These are phyloP conservation scores for Botrytis hyacinthi DNA, from an alignment of 2,329 filamentous ascomycete genomes.

Conservation along the genomic window DNA sequence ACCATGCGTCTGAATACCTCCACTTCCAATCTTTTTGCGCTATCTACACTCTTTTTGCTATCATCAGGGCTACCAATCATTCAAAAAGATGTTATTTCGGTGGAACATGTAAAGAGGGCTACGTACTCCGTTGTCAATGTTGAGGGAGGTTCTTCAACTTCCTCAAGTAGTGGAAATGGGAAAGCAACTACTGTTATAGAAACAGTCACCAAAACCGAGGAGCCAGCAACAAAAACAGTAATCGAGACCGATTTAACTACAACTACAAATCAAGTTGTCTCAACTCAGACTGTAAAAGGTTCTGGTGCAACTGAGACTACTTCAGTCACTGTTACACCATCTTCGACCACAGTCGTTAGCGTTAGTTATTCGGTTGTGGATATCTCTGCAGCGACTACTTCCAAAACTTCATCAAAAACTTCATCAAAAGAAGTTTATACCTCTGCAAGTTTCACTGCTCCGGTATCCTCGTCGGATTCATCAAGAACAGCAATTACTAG, in stretches of 20 bases:
- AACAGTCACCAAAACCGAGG: conserved; percentile 32
- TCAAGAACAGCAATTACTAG: neutral
- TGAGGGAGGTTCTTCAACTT: conserved; percentile 36
- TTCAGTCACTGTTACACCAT: conserved; percentile 32
- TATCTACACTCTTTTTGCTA: conserved; percentile 33
- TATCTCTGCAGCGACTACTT: conserved; percentile 29
- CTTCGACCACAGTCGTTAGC: conserved; percentile 28
- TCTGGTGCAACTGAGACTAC: conserved; percentile 33
- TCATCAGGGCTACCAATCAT: conserved; percentile 32
- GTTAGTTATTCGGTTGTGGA: conserved; percentile 36
- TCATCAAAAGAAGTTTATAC: conserved; percentile 14
- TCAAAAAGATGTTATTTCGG: conserved; percentile 20
- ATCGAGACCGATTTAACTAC: conserved; percentile 33
- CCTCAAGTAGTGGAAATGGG: conserved; percentile 20
- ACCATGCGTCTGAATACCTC: conserved; percentile 35
- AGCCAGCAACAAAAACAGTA: conserved; percentile 30
- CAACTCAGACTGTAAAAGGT: conserved; percentile 32
- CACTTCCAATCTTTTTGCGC: conserved; percentile 29
- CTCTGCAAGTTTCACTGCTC: conserved; percentile 9
- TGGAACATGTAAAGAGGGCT: conserved; percentile 29
- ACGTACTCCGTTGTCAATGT: conserved; percentile 40
- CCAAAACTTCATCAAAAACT: conserved; percentile 20
- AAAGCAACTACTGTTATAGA: conserved; percentile 27
- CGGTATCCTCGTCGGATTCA: conserved; percentile 6
- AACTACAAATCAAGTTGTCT: conserved; percentile 24